Percentiles rank a stretch among this genome's conserved stretches.
These are phyloP conservation scores for Pythium vanterpoolii DNA, from an alignment of 352 stramenopile species.

Conservation along the genomic window DNA sequence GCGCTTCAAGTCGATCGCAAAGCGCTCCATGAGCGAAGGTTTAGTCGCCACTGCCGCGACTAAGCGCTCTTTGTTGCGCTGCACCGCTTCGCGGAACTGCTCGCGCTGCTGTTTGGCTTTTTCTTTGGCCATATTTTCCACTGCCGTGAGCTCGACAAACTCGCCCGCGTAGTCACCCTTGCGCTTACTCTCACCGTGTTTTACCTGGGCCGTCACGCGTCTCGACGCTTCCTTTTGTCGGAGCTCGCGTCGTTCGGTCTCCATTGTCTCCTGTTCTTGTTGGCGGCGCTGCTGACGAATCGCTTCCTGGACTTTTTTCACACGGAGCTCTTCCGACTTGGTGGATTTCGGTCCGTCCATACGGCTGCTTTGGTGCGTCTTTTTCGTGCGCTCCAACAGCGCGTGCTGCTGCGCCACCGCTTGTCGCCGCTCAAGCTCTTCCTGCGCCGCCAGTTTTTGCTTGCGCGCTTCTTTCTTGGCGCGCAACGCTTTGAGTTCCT, in stretches of 20 bases:
- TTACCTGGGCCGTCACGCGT: conserved; percentile 55
- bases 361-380: conserved; percentile 6
- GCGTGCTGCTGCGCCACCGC: conserved; percentile 31
- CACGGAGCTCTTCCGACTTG: conserved; percentile 52
- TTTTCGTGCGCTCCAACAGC: conserved; percentile 30
- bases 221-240: conserved; percentile 44
- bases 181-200: conserved; percentile 40
- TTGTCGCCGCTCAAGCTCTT: conserved; percentile 28
- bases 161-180: conserved; percentile 44
- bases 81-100: conserved; percentile 58
- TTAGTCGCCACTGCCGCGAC: conserved; percentile 38
- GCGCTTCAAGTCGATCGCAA: conserved; percentile 62
- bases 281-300: conserved; percentile 36
- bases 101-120: conserved; percentile 52
- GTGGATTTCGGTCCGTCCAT: conserved; percentile 26
- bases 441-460: conserved; percentile 36
- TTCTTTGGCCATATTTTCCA: conserved; percentile 45
- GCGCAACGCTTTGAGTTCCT: conserved; percentile 35
- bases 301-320: conserved; percentile 42
- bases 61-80: conserved; percentile 62
- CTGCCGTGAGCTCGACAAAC: conserved; percentile 40
- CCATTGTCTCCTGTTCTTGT: conserved; percentile 27
- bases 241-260: conserved; percentile 28
- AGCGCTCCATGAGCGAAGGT: conserved; percentile 75
- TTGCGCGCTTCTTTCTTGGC: conserved; percentile 48